Conservation (phyloP, 2,329 filamentous ascomycete species). For the Pyricularia grisea region DNA sequence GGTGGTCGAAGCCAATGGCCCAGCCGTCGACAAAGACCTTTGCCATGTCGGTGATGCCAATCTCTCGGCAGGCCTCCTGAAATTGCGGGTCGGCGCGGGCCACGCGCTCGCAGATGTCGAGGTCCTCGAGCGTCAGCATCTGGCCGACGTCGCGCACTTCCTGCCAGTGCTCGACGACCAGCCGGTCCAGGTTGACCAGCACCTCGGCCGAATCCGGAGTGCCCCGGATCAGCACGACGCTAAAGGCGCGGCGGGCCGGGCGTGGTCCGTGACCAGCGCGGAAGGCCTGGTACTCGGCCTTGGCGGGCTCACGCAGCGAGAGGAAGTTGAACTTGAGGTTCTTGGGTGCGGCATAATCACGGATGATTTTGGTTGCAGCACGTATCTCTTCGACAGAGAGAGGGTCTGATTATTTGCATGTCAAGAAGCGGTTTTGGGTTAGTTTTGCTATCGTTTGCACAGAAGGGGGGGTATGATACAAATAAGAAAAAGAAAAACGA, state of each 20-base stretch:
- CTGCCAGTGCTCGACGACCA: slow-evolving; percentile 32
- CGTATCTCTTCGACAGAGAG: slow-evolving; percentile 46
- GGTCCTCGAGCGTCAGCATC: slow-evolving; percentile 66
- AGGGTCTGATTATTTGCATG: slow-evolving; percentile 27
- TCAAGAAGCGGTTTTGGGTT: neutral
- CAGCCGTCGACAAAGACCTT: slow-evolving; percentile 80
- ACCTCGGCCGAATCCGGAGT: slow-evolving; percentile 32
- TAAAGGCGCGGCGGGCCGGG: slow-evolving; percentile 37
- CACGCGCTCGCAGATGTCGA: slow-evolving; percentile 64
- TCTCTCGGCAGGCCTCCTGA: slow-evolving; percentile 18
- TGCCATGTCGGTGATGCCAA: slow-evolving; percentile 44
- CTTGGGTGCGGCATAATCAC: slow-evolving; percentile 23
- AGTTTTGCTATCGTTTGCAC: neutral
- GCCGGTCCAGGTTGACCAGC: slow-evolving; percentile 36
- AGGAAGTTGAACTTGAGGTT: slow-evolving; percentile 49
- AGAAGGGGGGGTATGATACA: neutral
- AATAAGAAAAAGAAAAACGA: neutral
- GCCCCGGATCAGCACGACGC: slow-evolving; percentile 35
- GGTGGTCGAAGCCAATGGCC: slow-evolving; percentile 76
- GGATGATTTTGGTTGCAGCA: slow-evolving; percentile 37
- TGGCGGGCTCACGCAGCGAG: slow-evolving; percentile 55
- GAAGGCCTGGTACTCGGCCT: slow-evolving; percentile 53
- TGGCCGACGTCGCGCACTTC: slow-evolving; percentile 35
- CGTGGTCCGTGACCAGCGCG: slow-evolving; percentile 38
- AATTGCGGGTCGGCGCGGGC: slow-evolving; percentile 13